These are phyloP conservation scores for Babesia ovata DNA, from an alignment of 169 alveolate species.

Conservation along the genomic window DNA sequence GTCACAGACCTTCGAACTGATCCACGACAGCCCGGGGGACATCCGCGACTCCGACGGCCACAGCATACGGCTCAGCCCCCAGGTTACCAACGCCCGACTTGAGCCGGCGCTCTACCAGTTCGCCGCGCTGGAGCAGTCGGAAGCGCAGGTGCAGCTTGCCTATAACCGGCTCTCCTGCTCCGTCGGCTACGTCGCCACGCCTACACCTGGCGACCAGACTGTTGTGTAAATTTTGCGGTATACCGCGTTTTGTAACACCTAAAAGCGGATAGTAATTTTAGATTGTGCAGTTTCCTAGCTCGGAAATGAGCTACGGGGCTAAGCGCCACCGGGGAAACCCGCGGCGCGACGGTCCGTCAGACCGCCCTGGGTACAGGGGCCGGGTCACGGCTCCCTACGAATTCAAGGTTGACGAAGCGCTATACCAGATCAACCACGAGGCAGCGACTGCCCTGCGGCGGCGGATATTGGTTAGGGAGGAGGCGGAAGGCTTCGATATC, in stretches of 20 bases:
- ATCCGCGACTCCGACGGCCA: slow-evolving; percentile 43
- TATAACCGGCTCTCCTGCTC: slow-evolving; percentile 60
- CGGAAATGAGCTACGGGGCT: slow-evolving; percentile 10
- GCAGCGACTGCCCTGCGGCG: slow-evolving; percentile 30
- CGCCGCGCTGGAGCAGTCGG: slow-evolving; percentile 22
- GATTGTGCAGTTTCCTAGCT: neutral
- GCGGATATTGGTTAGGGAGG: slow-evolving; percentile 10
- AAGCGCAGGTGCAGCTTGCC: slow-evolving; percentile 33
- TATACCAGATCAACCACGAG: slow-evolving; percentile 40
- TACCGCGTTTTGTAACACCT: neutral
- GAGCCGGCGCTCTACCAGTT: slow-evolving; percentile 66
- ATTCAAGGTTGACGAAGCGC: slow-evolving; percentile 30
- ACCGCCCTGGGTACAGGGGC: neutral
- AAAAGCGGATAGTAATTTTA: neutral
- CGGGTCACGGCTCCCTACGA: neutral
- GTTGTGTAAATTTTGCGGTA: neutral
- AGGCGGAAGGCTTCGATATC: slow-evolving; percentile 13
- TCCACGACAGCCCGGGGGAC: slow-evolving; percentile 21
- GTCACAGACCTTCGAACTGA: slow-evolving; percentile 27
- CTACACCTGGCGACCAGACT: neutral
- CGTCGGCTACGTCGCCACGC: slow-evolving; percentile 38
- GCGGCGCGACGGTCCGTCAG: slow-evolving; percentile 3
- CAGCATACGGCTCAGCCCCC: slow-evolving; percentile 38
- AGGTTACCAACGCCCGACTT: slow-evolving; percentile 24
- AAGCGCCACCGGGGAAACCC: slow-evolving; percentile 26